Percentiles rank a stretch among this genome's conserved stretches.
These are phyloP conservation scores for Magnolia sinica DNA, from an alignment of 164 flowering plant species.

Conservation along the genomic window DNA sequence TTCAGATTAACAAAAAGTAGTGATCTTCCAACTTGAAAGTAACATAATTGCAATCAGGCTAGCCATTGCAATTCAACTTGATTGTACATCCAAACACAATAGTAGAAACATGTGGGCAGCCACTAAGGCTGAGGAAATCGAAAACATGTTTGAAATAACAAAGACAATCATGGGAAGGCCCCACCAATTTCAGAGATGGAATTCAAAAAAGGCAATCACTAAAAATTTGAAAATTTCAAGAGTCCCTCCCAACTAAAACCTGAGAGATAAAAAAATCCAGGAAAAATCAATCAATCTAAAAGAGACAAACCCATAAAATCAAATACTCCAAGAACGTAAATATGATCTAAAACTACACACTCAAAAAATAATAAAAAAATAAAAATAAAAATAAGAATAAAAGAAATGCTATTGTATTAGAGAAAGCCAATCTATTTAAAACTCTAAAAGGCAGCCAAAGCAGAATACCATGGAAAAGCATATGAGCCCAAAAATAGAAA, in stretches of 20 bases:
- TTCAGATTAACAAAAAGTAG: no score
- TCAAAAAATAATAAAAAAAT: no score
- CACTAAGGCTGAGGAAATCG: no score
- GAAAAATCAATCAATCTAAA: neutral
- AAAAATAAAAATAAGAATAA: no score
- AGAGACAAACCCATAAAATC: neutral
- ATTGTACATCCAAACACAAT: no score
- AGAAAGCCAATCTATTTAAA: neutral
- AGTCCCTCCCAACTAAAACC: neutral
- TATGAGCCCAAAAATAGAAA: neutral
- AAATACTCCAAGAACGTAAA: neutral
- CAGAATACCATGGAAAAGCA: neutral
- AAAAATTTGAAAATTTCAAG: no score
- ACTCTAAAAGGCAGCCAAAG: neutral
- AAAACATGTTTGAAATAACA: no score
- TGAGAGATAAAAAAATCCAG: neutral
- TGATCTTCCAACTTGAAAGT: no score
- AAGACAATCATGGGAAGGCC: neutral
- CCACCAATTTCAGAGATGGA: neutral
- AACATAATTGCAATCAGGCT: no score
- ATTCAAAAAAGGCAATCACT: neutral
- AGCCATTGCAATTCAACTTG: no score
- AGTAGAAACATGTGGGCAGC: no score
- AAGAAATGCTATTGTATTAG: neutral
- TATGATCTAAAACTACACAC: neutral